Percentiles rank a stretch among this genome's conserved stretches.
Evolutionary conservation across 176 grass and related monocot genomes (phyloP).

Genomic region (Bolboschoenus planiculmis): DNA sequence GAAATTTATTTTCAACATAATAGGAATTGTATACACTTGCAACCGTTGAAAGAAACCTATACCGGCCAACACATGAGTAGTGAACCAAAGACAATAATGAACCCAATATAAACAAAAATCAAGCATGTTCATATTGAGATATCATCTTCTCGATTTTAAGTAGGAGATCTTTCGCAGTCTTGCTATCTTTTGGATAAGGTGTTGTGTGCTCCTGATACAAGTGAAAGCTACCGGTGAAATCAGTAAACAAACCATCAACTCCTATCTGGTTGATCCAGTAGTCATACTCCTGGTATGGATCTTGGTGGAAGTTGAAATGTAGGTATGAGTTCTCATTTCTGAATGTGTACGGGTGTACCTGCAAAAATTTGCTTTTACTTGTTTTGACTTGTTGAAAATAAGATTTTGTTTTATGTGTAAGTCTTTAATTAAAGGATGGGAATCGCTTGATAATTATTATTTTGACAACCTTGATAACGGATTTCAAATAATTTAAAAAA

Average conservation of each 20-base stretch:
- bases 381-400: background rate
- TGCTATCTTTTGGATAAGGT: constrained; percentile 35
- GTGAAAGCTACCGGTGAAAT: constrained; percentile 66
- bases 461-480: too few species aligned
- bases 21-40: background rate
- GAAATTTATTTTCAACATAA: background rate
- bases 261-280: constrained; percentile 50
- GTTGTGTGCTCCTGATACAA: constrained; percentile 49
- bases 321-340: constrained; percentile 51
- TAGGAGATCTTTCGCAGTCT: constrained; percentile 28
- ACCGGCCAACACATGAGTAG: background rate
- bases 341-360: constrained; percentile 74
- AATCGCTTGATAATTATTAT: too few species aligned
- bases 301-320: constrained; percentile 72
- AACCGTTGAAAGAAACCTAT: background rate
- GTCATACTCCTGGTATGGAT: constrained; percentile 56
- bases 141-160: constrained; percentile 44
- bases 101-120: background rate
- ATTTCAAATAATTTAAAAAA: too few species aligned
- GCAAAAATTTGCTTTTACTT: constrained; percentile 11
- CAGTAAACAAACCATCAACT: constrained; percentile 57
- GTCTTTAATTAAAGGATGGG: background rate
- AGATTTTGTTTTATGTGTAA: background rate
- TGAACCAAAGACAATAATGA: background rate
- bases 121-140: constrained; percentile 33